Percentiles rank a stretch among this genome's conserved stretches.
phyloP scores from a whole-genome alignment of 1,284 basidiomycete species.

The Cutaneotrichosporon cavernicola region DNA sequence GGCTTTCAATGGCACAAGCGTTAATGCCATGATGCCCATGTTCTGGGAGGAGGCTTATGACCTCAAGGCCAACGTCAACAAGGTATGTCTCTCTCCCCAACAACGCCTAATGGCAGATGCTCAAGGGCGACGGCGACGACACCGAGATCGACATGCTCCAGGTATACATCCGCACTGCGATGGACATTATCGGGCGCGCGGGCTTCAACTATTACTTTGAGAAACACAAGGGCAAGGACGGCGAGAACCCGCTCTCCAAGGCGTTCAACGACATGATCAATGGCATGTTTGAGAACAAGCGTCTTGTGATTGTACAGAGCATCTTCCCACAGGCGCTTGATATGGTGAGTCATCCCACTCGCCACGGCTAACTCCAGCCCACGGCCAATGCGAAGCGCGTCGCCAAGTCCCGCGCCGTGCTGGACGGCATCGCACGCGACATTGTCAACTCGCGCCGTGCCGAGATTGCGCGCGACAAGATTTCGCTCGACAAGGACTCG shows the following conservation, averaged over 20 bases:
- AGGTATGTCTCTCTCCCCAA: conserved; percentile 16
- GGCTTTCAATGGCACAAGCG: conserved; percentile 50
- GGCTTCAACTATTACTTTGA: conserved; percentile 68
- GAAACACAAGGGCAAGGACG: conserved; percentile 46
- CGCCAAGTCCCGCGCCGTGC: background rate
- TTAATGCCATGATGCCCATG: conserved; percentile 58
- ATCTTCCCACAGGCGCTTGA: conserved; percentile 19
- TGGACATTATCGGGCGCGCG: conserved; percentile 70
- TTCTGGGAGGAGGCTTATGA: conserved; percentile 64
- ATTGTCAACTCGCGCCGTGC: conserved; percentile 31
- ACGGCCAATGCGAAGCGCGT: background rate
- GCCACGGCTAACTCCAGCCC: conserved; percentile 10
- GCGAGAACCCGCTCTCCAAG: conserved; percentile 58
- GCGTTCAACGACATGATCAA: conserved; percentile 62
- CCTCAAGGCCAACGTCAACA: conserved; percentile 50
- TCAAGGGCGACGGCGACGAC: background rate
- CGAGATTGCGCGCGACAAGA: conserved; percentile 30
- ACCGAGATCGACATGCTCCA: conserved; percentile 60
- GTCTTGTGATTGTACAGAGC: conserved; percentile 20
- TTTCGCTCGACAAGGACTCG: conserved; percentile 46
- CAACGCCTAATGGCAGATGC: background rate
- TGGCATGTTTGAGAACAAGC: conserved; percentile 50
- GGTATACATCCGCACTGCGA: conserved; percentile 64
- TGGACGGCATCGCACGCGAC: conserved; percentile 28
- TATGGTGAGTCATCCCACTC: background rate